Evolutionary conservation across 306 rosid genomes (phyloP).

Genomic region (Quercus berberidifolia): DNA sequence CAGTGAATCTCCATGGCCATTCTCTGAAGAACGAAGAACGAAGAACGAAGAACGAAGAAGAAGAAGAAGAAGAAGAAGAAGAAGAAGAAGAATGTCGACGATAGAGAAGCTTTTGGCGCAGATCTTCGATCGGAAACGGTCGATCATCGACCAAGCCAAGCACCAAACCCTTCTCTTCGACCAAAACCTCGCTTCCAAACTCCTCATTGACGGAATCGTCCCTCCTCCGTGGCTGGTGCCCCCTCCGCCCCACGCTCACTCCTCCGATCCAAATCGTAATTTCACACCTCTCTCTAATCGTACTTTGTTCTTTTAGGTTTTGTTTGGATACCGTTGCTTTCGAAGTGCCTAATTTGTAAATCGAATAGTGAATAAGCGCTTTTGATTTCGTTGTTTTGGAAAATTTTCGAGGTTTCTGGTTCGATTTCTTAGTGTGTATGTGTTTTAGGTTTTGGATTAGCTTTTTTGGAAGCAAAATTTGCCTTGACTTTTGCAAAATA

Average conservation of each 20-base stretch:
- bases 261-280: slow-evolving; percentile 49
- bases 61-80: slow-evolving; percentile 15
- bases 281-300: background rate
- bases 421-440: no score
- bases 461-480: no score
- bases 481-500: no score
- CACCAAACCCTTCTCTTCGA: slow-evolving; percentile 67
- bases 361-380: no score
- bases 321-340: no score
- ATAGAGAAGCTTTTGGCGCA: slow-evolving; percentile 67
- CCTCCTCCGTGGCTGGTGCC: slow-evolving; percentile 80
- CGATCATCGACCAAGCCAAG: slow-evolving; percentile 68
- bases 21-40: slow-evolving; percentile 11
- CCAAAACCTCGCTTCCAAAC: slow-evolving; percentile 65
- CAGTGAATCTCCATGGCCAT: background rate
- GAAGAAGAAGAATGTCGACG: slow-evolving; percentile 38
- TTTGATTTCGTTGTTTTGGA: no score
- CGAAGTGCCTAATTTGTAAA: no score
- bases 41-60: slow-evolving; percentile 28
- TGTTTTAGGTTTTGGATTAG: no score
- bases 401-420: no score
- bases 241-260: slow-evolving; percentile 26
- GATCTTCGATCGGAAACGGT: slow-evolving; percentile 70
- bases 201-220: slow-evolving; percentile 65
- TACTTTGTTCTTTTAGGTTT: background rate